phyloP scores from a whole-genome alignment of 2,329 filamentous ascomycete genomes.

The Fusarium nurragi region DNA sequence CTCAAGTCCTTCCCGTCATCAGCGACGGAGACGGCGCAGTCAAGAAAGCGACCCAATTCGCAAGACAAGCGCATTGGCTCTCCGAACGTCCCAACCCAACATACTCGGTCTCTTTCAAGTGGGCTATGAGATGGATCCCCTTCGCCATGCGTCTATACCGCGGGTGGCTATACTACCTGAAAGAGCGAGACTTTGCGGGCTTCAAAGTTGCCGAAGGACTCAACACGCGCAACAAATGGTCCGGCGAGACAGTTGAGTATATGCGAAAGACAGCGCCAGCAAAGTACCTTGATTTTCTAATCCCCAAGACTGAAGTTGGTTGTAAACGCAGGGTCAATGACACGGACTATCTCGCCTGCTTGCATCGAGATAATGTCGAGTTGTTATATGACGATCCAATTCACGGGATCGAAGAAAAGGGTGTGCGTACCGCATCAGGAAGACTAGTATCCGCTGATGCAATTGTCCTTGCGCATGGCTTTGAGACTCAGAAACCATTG shows the following conservation, averaged over 20 bases:
- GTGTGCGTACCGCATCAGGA: conserved; percentile 32
- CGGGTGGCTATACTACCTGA: conserved; percentile 33
- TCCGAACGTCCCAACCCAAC: conserved; percentile 35
- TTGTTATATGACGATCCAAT: conserved; percentile 39
- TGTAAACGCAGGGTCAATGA: conserved; percentile 52
- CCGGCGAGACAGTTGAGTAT: conserved; percentile 37
- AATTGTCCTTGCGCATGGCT: conserved; percentile 60
- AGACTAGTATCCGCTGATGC: conserved; percentile 41
- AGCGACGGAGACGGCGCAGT: conserved; percentile 41
- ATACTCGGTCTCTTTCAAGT: conserved; percentile 39
- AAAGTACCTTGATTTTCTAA: conserved; percentile 45
- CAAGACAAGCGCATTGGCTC: conserved; percentile 61
- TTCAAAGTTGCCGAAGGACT: conserved; percentile 32
- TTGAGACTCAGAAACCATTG: conserved; percentile 58
- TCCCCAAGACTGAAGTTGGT: conserved; percentile 48
- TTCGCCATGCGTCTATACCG: conserved; percentile 36
- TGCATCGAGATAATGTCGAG: conserved; percentile 46
- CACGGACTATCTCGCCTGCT: conserved; percentile 46
- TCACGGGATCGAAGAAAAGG: conserved; percentile 14
- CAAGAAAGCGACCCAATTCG: conserved; percentile 57
- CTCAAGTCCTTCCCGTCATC: conserved; percentile 40
- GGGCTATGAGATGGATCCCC: conserved; percentile 40
- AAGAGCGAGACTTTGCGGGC: conserved; percentile 38
- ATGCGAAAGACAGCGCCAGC: conserved; percentile 41
- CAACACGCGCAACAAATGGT: conserved; percentile 28